Percentiles rank a stretch among this genome's conserved stretches.
phyloP scores from a whole-genome alignment of 2,329 filamentous ascomycete genomes.

The Passalora sequoiae region DNA sequence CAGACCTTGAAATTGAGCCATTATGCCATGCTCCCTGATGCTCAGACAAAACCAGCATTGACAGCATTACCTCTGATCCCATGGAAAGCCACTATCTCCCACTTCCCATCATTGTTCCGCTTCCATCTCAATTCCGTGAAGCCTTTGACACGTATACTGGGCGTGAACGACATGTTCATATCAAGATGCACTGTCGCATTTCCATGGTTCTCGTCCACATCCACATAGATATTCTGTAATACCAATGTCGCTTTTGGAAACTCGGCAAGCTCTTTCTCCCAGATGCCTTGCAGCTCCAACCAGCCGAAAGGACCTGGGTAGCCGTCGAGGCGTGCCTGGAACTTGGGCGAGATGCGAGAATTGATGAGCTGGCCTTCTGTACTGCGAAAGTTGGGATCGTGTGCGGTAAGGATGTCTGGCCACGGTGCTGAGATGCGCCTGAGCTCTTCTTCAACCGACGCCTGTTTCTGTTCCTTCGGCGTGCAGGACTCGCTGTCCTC shows the following conservation, averaged over 20 bases:
- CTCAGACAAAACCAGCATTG: too few relatives aligned
- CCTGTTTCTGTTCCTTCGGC: too few relatives aligned
- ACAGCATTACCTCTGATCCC: slow-evolving; percentile 1
- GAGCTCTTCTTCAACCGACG: too few relatives aligned
- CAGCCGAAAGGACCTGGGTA: background rate
- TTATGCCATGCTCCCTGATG: too few relatives aligned
- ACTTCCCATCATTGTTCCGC: background rate
- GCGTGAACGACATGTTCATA: background rate
- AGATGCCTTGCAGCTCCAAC: slow-evolving; percentile 1
- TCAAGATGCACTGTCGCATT: slow-evolving; percentile 1
- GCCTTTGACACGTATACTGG: background rate
- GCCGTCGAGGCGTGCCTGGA: background rate
- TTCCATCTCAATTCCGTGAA: slow-evolving; percentile 2
- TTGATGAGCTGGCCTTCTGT: background rate
- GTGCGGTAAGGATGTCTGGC: background rate
- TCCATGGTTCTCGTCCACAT: background rate
- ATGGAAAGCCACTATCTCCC: background rate
- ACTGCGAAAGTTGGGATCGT: background rate
- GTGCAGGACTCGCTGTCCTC: too few relatives aligned
- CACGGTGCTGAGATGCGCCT: background rate
- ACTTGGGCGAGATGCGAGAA: background rate
- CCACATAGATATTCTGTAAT: background rate
- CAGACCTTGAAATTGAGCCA: too few relatives aligned
- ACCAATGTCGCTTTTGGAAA: background rate
- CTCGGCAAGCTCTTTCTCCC: slow-evolving; percentile 1